phyloP scores from a whole-genome alignment of 306 rosid genomes.

The Corylus avellana region DNA sequence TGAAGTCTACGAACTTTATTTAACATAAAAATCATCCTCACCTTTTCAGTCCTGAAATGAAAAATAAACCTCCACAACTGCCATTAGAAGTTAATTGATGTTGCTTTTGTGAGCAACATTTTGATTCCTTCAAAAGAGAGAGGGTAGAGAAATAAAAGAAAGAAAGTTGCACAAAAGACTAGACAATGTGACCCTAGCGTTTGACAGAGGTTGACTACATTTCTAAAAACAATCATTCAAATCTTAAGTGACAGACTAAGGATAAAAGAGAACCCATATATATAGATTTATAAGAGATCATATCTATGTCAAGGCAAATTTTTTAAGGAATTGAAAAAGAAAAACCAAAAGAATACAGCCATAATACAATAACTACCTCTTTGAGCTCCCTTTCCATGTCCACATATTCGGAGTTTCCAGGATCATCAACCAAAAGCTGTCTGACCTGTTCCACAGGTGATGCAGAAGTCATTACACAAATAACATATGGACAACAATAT shows the following conservation, averaged over 20 bases:
- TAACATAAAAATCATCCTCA: slow-evolving; percentile 44
- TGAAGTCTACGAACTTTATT: slow-evolving; percentile 35
- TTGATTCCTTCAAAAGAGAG: slow-evolving; percentile 56
- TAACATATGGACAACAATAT: not conserved
- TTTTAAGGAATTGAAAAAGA: not conserved
- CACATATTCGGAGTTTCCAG: slow-evolving; percentile 74
- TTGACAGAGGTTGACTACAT: slow-evolving; percentile 22
- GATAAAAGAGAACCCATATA: not conserved
- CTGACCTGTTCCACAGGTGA: slow-evolving; percentile 57
- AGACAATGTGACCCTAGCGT: slow-evolving; percentile 32
- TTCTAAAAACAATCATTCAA: slow-evolving; percentile 10
- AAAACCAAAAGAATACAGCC: not conserved
- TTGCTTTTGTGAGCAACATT: slow-evolving; percentile 51
- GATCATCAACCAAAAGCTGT: slow-evolving; percentile 66
- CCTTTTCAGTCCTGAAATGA: slow-evolving; percentile 50
- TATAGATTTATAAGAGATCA: slow-evolving; percentile 5
- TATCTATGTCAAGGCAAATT: not conserved
- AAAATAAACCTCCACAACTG: slow-evolving; percentile 41
- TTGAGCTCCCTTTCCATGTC: slow-evolving; percentile 93
- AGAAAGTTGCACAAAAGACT: slow-evolving; percentile 38
- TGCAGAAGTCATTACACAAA: slow-evolving; percentile 7
- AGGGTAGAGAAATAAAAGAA: slow-evolving; percentile 43
- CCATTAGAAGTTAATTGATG: slow-evolving; percentile 47
- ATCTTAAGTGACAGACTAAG: slow-evolving; percentile 5
- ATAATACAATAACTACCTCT: slow-evolving; percentile 51